Evolutionary conservation across 306 rosid genomes (phyloP).

Genomic region (Lathyrus sativus): DNA sequence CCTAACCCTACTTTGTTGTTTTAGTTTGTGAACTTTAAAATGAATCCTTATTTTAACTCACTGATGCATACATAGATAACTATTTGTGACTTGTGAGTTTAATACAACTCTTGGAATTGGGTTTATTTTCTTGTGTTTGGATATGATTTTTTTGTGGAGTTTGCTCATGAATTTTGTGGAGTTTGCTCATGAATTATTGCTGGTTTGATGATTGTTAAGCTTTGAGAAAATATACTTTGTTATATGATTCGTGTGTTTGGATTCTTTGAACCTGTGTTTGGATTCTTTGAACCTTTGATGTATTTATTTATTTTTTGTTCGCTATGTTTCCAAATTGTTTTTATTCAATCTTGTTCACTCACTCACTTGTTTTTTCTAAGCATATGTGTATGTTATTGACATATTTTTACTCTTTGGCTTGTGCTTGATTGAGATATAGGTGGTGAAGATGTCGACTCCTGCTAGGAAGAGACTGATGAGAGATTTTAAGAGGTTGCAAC

Average conservation of each 20-base stretch:
- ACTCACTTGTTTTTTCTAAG: neutral
- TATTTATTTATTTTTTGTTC: neutral
- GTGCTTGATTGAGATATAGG: conserved; percentile 46
- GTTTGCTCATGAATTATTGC: conserved; percentile 1
- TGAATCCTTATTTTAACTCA: neutral
- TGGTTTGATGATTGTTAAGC: conserved; percentile 21
- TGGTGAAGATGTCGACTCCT: conserved; percentile 90
- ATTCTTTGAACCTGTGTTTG: conserved; percentile 8
- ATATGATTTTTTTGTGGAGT: conserved; percentile 5
- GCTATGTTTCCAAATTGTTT: neutral
- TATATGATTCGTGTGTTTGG: neutral
- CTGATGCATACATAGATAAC: neutral
- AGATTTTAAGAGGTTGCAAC: conserved; percentile 91
- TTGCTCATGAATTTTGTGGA: conserved; percentile 15
- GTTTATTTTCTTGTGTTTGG: conserved; percentile 20
- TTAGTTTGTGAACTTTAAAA: neutral
- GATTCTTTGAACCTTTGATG: conserved; percentile 1
- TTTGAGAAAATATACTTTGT: neutral
- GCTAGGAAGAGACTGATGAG: conserved; percentile 94
- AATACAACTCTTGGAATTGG: neutral
- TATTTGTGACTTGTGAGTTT: neutral
- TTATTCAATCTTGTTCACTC: neutral
- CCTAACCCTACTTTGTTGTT: conserved; percentile 4
- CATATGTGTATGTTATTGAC: conserved; percentile 11
- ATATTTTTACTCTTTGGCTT: conserved; percentile 26